phyloP scores from a whole-genome alignment of 116 monocot species.

The Trichopus zeylanicus region DNA sequence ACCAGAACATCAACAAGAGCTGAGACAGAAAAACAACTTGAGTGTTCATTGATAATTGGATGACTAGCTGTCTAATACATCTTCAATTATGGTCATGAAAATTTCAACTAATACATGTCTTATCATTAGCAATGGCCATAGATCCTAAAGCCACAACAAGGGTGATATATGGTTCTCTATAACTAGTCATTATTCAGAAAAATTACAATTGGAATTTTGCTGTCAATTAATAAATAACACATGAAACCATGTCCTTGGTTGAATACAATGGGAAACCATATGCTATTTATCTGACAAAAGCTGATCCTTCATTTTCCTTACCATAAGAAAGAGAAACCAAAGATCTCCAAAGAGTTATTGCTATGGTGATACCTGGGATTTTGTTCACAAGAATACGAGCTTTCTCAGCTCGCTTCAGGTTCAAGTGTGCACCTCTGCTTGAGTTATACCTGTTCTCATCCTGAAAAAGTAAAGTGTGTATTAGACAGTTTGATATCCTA shows the following conservation, averaged over 20 bases:
- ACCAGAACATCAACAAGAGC: conserved; percentile 63
- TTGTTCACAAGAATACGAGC: conserved; percentile 73
- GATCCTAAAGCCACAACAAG: too few species aligned
- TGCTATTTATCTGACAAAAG: neutral
- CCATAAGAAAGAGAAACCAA: neutral
- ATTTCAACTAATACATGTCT: too few species aligned
- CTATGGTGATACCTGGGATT: conserved; percentile 57
- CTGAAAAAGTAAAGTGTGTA: conserved; percentile 25
- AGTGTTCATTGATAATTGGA: neutral
- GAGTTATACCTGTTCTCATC: conserved; percentile 82
- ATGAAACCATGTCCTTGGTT: too few species aligned
- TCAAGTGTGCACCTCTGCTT: conserved; percentile 76
- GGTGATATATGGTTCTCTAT: too few species aligned
- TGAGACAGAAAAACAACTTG: conserved; percentile 5
- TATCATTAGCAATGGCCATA: too few species aligned
- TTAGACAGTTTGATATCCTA: too few species aligned
- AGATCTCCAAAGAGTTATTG: neutral
- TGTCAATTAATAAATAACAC: too few species aligned
- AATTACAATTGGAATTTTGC: too few species aligned
- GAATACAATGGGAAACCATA: neutral
- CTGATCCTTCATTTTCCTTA: neutral
- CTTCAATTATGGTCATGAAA: neutral
- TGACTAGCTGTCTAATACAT: neutral
- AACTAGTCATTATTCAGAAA: too few species aligned
- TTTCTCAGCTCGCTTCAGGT: conserved; percentile 80